These are phyloP conservation scores for Nannizziopsis barbatae DNA, from an alignment of 2,329 filamentous ascomycete species.

Conservation along the genomic window DNA sequence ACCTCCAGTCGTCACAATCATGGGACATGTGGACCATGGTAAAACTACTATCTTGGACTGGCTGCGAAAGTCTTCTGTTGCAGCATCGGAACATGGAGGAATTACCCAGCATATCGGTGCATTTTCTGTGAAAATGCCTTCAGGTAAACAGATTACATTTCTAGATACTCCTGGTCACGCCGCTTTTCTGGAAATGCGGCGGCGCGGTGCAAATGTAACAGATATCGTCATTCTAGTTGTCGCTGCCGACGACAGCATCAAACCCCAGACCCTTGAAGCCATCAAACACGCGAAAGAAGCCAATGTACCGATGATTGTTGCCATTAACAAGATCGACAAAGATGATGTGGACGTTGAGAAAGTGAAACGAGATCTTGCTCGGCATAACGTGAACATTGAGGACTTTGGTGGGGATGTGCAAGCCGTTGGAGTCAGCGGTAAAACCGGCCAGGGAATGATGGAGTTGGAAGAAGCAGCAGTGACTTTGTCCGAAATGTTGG, in stretches of 20 bases:
- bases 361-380: conserved; percentile 77
- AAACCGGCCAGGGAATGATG: conserved; percentile 82
- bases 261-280: conserved; percentile 91
- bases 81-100: conserved; percentile 81
- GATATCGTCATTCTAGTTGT: conserved; percentile 95
- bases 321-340: conserved; percentile 95
- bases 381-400: conserved; percentile 79
- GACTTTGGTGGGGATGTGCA: conserved; percentile 93
- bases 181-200: conserved; percentile 90
- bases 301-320: conserved; percentile 89
- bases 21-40: conserved; percentile 97
- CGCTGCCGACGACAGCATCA: conserved; percentile 92
- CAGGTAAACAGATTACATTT: conserved; percentile 86
- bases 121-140: conserved; percentile 79
- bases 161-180: conserved; percentile 93
- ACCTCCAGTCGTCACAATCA: conserved; percentile 93
- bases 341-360: conserved; percentile 65
- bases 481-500: conserved; percentile 76
- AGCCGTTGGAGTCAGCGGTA: conserved; percentile 80
- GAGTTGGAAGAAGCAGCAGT: conserved; percentile 85
- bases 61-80: conserved; percentile 83
- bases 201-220: conserved; percentile 87
- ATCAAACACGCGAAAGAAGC: conserved; percentile 83
- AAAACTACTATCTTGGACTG: conserved; percentile 95
- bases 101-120: conserved; percentile 98